Evolutionary conservation across 2,329 filamentous ascomycete genomes (phyloP).

Genomic region (Paracorniculantispora psalliotae): DNA sequence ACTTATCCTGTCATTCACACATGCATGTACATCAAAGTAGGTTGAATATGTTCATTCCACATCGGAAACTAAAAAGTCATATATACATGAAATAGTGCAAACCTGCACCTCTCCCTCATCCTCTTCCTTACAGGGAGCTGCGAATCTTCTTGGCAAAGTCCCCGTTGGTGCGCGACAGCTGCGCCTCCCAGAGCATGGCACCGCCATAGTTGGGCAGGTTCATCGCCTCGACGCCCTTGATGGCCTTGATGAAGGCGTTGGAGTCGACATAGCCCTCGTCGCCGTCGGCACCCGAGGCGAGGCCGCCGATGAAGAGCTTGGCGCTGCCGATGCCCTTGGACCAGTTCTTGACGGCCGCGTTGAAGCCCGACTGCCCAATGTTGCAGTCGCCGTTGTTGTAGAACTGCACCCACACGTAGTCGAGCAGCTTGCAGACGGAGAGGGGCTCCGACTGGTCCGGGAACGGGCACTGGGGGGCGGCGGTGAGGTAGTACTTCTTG

Average conservation of each 20-base stretch:
- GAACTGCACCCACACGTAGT: slow-evolving; percentile 59
- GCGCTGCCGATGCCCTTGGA: slow-evolving; percentile 55
- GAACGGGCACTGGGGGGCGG: slow-evolving; percentile 61
- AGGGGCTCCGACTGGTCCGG: slow-evolving; percentile 48
- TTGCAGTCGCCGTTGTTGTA: slow-evolving; percentile 63
- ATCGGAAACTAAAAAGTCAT: background rate
- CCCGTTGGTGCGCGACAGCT: slow-evolving; percentile 49
- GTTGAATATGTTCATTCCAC: slow-evolving; percentile 5
- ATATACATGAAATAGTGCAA: slow-evolving; percentile 9
- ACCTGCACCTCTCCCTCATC: background rate
- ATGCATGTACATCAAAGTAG: no score
- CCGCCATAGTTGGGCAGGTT: slow-evolving; percentile 56
- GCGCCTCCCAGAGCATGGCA: slow-evolving; percentile 63
- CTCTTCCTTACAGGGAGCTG: slow-evolving; percentile 1
- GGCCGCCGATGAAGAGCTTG: slow-evolving; percentile 55
- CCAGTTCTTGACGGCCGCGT: slow-evolving; percentile 59
- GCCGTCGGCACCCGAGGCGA: slow-evolving; percentile 44
- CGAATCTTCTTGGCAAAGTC: slow-evolving; percentile 30
- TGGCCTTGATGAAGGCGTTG: slow-evolving; percentile 39
- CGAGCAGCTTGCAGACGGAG: slow-evolving; percentile 34
- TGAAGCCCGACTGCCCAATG: slow-evolving; percentile 46
- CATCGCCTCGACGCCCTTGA: slow-evolving; percentile 42
- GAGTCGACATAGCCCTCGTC: slow-evolving; percentile 49
- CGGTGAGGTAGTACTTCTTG: slow-evolving; percentile 53
- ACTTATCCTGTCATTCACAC: no score